Evolutionary conservation across 345 rosid species (phyloP), one percentile per base, ranked within the genome.

Genomic region (Excoecaria agallocha): DNA sequence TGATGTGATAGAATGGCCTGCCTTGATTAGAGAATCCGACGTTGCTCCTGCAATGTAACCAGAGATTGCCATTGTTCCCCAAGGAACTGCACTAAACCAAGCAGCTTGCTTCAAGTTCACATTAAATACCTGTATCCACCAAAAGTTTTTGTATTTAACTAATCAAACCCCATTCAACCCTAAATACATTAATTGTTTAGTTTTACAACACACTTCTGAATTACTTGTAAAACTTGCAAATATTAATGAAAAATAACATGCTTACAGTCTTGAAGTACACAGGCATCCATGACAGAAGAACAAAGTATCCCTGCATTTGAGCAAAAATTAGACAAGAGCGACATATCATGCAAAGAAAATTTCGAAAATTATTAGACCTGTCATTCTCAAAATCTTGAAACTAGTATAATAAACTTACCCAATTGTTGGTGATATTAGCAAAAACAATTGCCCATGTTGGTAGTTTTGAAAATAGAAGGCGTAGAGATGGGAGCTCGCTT

Each of bases 281-380:
- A 55, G 99, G 99, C 98, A 95, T 95, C 98, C 98, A 95, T 37
- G 98, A 87, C 54, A 95, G 96, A 64, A 95, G 97, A 82, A 95
- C 98, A 68, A 95, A 95, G 70, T 95, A 95, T 59, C 99, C 99
- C 99, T 95, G 90, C 48, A n/a, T 52, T 43, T 46, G 41, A 20
- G 10, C n/a, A 50, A 11, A 30, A 10, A 57, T 70, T 45, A 79
- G 45, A 24, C 16, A n/a, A n/a, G n/a, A 7, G 4, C 7, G 22
- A 38, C 30, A 68, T 45, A 17, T 37, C 45, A 25, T 16, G 9
- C 55, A 9, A 22, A 70, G 1, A 2, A 30, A 30, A 30, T 0
- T 30, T 30, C 30, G 30, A 2, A 30, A 30, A 30, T 30, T 30
- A 30, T 30, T 30, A 30, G 30, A 30, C 30, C 30, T 30, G 30